Conservation (phyloP, 495 filamentous ascomycete genomes). For the Hyphodiscus hymeniophilus region DNA sequence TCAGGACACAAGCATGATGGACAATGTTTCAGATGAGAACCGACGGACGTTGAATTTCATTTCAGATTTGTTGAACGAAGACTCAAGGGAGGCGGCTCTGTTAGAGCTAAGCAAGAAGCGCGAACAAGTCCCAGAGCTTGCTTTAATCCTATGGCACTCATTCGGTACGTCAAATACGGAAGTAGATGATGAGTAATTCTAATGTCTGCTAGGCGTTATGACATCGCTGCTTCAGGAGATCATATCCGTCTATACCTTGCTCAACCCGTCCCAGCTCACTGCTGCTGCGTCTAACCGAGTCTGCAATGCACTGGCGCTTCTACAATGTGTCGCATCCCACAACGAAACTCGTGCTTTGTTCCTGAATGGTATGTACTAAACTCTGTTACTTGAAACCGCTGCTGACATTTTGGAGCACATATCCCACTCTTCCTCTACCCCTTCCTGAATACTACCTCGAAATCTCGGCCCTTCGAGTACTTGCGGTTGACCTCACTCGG, state of each 20-base stretch:
- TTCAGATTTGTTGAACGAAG: constrained; percentile 81
- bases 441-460: constrained; percentile 98
- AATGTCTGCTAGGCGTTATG: constrained; percentile 74
- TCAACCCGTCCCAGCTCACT: constrained; percentile 94
- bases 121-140: constrained; percentile 94
- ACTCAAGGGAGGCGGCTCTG: constrained; percentile 79
- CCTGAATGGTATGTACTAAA: constrained; percentile 60
- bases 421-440: constrained; percentile 98
- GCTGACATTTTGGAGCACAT: constrained; percentile 57
- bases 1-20: constrained; percentile 35
- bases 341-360: constrained; percentile 93
- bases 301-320: constrained; percentile 91
- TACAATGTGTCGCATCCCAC: constrained; percentile 97
- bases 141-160: constrained; percentile 96
- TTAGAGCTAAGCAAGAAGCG: constrained; percentile 98
- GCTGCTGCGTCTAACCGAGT: constrained; percentile 95
- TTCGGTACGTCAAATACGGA: constrained; percentile 59
- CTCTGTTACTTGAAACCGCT: background rate
- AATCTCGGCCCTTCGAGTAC: constrained; percentile 97
- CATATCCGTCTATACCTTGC: constrained; percentile 92
- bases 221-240: constrained; percentile 96
- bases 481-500: constrained; percentile 95
- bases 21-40: constrained; percentile 82
- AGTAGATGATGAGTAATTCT: constrained; percentile 2
- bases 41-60: constrained; percentile 87